phyloP scores from a whole-genome alignment of 495 filamentous ascomycete genomes.

The Cryomyces antarcticus region DNA sequence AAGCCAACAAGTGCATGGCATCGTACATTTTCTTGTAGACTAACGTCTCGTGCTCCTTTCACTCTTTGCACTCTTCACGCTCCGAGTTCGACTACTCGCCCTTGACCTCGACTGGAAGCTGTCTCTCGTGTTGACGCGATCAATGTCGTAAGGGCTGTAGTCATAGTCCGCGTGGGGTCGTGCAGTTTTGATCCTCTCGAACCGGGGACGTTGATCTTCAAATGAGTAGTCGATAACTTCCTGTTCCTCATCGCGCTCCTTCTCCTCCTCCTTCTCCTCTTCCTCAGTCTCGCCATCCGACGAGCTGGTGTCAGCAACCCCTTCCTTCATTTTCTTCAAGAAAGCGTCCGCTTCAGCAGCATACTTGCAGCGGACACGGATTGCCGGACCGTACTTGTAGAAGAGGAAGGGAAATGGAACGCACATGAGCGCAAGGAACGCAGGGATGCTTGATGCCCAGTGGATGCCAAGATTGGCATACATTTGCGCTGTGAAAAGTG shows the following conservation, averaged over 20 bases:
- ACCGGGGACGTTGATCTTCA: conserved; percentile 7
- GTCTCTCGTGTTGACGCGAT: conserved; percentile 19
- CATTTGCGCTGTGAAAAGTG: conserved; percentile 59
- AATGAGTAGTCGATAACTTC: conserved; percentile 17
- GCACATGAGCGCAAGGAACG: conserved; percentile 55
- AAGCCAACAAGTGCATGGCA: too few species aligned
- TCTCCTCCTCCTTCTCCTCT: conserved; percentile 4
- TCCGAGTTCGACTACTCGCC: not conserved
- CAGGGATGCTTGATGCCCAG: conserved; percentile 62
- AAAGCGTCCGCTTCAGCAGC: conserved; percentile 42
- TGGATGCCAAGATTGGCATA: conserved; percentile 56
- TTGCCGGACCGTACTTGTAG: conserved; percentile 48
- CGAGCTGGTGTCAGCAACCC: not conserved
- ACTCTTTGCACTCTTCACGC: too few species aligned
- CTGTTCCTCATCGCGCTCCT: conserved; percentile 11
- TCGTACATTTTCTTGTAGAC: too few species aligned
- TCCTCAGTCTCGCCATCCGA: conserved; percentile 1
- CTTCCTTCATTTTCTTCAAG: conserved; percentile 20
- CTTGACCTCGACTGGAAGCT: conserved; percentile 10
- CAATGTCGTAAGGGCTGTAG: conserved; percentile 19
- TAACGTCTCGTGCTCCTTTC: too few species aligned
- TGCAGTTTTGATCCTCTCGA: conserved; percentile 17
- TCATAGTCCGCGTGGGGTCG: conserved; percentile 8
- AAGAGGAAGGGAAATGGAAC: conserved; percentile 67
- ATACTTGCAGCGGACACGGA: conserved; percentile 55